Evolutionary conservation across 75 land plant species (phyloP).

Genomic region (Pinus albicaulis): DNA sequence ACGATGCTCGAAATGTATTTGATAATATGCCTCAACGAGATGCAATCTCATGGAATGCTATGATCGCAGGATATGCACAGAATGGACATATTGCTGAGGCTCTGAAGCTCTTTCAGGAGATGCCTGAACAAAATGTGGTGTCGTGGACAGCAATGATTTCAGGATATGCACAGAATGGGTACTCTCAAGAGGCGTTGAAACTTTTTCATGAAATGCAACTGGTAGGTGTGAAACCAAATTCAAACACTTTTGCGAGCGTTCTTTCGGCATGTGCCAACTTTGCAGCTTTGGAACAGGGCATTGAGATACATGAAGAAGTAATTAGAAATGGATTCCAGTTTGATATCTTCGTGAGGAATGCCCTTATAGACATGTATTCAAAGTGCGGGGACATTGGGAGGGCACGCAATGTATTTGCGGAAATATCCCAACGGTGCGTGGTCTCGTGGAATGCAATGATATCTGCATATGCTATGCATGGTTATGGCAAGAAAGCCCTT

Average conservation of each 20-base stretch:
- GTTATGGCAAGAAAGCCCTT: neutral
- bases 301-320: slow-evolving; percentile 13
- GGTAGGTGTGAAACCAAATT: slow-evolving; percentile 7
- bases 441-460: slow-evolving; percentile 13
- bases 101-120: slow-evolving; percentile 16
- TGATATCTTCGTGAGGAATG: slow-evolving; percentile 7
- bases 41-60: slow-evolving; percentile 31
- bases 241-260: slow-evolving; percentile 13
- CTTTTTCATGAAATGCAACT: slow-evolving; percentile 7
- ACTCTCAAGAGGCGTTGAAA: neutral
- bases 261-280: slow-evolving; percentile 14
- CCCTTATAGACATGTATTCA: slow-evolving; percentile 26
- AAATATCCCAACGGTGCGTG: slow-evolving; percentile 20
- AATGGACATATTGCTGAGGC: slow-evolving; percentile 20
- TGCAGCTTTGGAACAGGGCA: slow-evolving; percentile 14
- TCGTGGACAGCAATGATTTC: slow-evolving; percentile 34
- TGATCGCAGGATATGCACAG: slow-evolving; percentile 33
- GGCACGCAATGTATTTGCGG: slow-evolving; percentile 10
- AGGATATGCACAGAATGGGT: slow-evolving; percentile 31
- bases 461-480: slow-evolving; percentile 15
- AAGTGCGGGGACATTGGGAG: slow-evolving; percentile 15
- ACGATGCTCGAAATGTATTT: slow-evolving; percentile 31
- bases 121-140: slow-evolving; percentile 21
- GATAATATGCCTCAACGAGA: slow-evolving; percentile 14
- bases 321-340: neutral